Conservation (phyloP, 768 basidiomycete species). For the Russula sp. region DNA sequence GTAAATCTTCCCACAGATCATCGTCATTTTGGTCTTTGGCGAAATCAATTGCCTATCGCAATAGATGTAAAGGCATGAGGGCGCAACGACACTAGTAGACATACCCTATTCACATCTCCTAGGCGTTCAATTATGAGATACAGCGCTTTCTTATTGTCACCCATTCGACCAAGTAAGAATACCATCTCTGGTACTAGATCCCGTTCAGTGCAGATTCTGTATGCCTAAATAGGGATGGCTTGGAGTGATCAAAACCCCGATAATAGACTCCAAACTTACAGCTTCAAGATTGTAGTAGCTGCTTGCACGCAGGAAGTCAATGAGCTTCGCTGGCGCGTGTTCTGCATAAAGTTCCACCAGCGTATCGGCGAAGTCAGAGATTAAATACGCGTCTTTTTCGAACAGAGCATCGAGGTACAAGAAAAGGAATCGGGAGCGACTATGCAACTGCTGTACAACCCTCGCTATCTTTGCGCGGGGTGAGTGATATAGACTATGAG, state of each 20-base stretch:
- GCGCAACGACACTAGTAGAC: slow-evolving; percentile 23
- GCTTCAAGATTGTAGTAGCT: slow-evolving; percentile 86
- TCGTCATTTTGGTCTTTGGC: slow-evolving; percentile 96
- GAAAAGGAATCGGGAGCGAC: slow-evolving; percentile 75
- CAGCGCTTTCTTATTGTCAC: slow-evolving; percentile 92
- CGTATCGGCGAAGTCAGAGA: slow-evolving; percentile 74
- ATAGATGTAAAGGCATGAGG: background rate
- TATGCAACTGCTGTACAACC: slow-evolving; percentile 81
- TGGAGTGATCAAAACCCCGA: background rate
- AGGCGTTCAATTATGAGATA: slow-evolving; percentile 92
- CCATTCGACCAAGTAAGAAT: slow-evolving; percentile 94
- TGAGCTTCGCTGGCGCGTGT: slow-evolving; percentile 65
- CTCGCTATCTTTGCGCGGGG: slow-evolving; percentile 58
- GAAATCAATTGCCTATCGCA: slow-evolving; percentile 68
- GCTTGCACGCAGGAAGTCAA: slow-evolving; percentile 88
- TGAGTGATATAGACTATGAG: background rate
- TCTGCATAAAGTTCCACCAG: slow-evolving; percentile 94
- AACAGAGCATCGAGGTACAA: slow-evolving; percentile 89
- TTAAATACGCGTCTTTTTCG: slow-evolving; percentile 75
- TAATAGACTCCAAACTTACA: slow-evolving; percentile 33
- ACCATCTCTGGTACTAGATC: slow-evolving; percentile 96
- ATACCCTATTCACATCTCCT: slow-evolving; percentile 82
- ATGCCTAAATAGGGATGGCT: slow-evolving; percentile 51
- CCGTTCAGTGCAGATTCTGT: slow-evolving; percentile 72
- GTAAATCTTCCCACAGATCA: slow-evolving; percentile 95